Base-by-base conservation (phyloP, 768 basidiomycete species). In the Rhodocollybia butyracea region DNA sequence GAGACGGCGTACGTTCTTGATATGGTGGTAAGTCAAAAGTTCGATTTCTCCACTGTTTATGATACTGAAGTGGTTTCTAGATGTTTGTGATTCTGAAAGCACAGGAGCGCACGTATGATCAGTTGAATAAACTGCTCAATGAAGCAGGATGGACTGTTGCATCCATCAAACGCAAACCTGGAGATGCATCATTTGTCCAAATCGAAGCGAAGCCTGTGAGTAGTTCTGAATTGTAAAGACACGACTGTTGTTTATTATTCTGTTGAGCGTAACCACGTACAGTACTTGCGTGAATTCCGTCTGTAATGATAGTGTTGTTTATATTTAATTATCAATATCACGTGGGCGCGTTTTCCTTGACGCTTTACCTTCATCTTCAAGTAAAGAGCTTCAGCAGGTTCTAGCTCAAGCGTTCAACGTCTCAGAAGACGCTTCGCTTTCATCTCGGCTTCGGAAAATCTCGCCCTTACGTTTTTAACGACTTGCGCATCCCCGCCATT, bases 1-100 rank as follows among this genome's bases (percentile, higher is more conserved):
- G 71, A 70, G 26, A 69, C 72, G 63, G 64, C 47, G 0, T 74
- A 74, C 53, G 63, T 64, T 51, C 66, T 66, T 19, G 75, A 77
- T 51, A 58, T 75, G 26, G 63, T 54, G 21, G 75, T 75, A 60
- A 26, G 74, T 67, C 11, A 11, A 24, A 12, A 22, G 30, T 43
- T n/a, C 22, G 24, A 29, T 51, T 11, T 30, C 31, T 19, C n/a
- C 19, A 6, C 21, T 36, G 5, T 42, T 26, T 8, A 29, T 19
- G 19, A 15, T 29, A 24, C 5, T 43, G 15, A 26, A 5, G 21
- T 19, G 26, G 5, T 15, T 34, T 45, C 17, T 22, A 59, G 59
- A 59, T 59, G 59, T 57, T 46, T 30, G 24, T 56, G 15, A 38
- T 59, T n/a, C 52, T 53, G 12, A 59, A 59, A 19, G 22, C 59